Conservation (phyloP, 257 asterid genomes). For the Capsicum rhomboideum region DNA sequence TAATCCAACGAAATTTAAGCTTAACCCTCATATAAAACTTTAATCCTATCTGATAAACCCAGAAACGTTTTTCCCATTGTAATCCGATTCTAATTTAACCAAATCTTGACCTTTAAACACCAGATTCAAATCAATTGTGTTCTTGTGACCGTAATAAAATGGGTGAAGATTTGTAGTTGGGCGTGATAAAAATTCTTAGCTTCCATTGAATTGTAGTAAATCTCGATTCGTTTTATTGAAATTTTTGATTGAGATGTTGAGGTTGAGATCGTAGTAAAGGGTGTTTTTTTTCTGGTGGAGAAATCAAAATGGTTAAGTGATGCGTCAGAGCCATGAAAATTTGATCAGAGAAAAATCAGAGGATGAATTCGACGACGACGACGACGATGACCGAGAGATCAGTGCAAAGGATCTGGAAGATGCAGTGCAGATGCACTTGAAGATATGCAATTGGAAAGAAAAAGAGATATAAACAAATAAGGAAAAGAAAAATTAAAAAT, state of each 20-base stretch:
- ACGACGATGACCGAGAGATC: constrained; percentile 27
- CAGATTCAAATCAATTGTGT: constrained; percentile 20
- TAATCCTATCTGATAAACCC: constrained; percentile 40
- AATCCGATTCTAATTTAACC: constrained; percentile 26
- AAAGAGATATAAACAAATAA: too few species aligned
- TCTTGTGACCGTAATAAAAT: constrained; percentile 60
- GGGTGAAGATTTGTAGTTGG: constrained; percentile 21
- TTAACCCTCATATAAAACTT: constrained; percentile 36
- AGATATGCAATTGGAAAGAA: constrained; percentile 11
- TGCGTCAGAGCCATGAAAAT: constrained; percentile 54
- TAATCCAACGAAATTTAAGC: constrained; percentile 39
- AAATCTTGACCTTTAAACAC: constrained; percentile 32
- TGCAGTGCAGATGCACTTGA: too few species aligned
- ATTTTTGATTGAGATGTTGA: constrained; percentile 59
- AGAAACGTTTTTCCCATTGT: constrained; percentile 19
- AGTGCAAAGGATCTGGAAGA: constrained; percentile 53
- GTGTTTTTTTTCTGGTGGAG: constrained; percentile 38
- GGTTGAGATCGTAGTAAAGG: constrained; percentile 51
- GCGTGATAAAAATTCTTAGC: constrained; percentile 57
- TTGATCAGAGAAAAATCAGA: constrained; percentile 77
- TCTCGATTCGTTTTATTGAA: constrained; percentile 67
- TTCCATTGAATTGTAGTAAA: constrained; percentile 71
- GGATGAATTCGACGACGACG: constrained; percentile 25
- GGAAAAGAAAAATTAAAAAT: too few species aligned
- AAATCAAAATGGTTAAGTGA: constrained; percentile 44